Conservation (phyloP, 352 stramenopile species). For the Pythium angustatum region DNA sequence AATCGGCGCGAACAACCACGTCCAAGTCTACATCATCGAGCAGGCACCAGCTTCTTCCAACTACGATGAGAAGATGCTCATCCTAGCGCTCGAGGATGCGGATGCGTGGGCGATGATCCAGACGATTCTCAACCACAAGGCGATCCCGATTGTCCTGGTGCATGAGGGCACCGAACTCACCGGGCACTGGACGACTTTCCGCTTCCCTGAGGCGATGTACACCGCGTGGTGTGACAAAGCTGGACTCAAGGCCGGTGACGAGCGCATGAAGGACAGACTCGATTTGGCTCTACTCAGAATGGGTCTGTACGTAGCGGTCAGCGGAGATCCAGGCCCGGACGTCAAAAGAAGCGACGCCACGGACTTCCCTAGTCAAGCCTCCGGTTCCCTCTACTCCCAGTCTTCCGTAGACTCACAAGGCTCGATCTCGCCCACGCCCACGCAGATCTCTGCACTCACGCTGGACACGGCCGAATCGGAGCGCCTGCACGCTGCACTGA, state of each 20-base stretch:
- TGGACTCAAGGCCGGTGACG: neutral
- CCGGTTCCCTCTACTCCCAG: neutral
- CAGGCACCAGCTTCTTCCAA: neutral
- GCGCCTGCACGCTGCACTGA: neutral
- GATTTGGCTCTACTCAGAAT: neutral
- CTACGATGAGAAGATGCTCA: neutral
- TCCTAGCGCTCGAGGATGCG: neutral
- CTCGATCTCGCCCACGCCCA: neutral
- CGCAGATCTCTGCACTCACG: neutral
- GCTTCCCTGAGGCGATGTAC: neutral
- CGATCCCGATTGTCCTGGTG: neutral
- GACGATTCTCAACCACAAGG: conserved; percentile 5
- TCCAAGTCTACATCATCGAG: conserved; percentile 12
- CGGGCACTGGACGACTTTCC: neutral
- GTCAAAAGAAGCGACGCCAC: neutral
- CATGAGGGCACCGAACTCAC: neutral
- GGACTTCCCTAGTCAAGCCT: neutral
- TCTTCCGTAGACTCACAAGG: neutral
- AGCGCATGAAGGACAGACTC: neutral
- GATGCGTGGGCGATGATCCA: conserved; percentile 8
- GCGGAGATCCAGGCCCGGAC: neutral
- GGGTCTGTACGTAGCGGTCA: neutral
- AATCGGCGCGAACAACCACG: neutral
- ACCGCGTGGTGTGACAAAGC: neutral
- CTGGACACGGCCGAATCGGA: neutral